Evolutionary conservation across 331 rosid genomes (phyloP), one percentile per base, ranked within the genome.

Genomic region (Arachis monticola): DNA sequence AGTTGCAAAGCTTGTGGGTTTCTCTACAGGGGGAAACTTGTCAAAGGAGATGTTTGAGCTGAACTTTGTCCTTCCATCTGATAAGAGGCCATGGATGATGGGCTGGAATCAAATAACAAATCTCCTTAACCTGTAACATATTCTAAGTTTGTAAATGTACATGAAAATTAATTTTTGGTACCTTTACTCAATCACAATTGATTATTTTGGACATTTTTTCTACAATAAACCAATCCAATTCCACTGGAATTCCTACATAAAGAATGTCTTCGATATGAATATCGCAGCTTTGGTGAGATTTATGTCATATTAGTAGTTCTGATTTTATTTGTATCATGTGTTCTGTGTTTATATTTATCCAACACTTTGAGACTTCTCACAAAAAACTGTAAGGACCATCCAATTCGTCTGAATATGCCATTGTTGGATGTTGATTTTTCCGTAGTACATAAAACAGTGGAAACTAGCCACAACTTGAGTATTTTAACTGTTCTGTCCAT

Each of bases 11-110:
- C 98, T 95, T 67, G 99, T 95, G 8, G 98, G 98, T 30, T 92
- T 95, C 81, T 67, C 93, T 38, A 97, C 87, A 84, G 87, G 96
- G 31, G 96, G 99, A 5, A 92, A 92, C 87, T 67, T 95, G 91
- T 92, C 99, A 42, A 90, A 79, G 82, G 99, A 95, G 86, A 92
- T 95, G 99, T 95, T 95, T 76, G 97, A 92, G 78, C 96, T 95
- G 75, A 95, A 90, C 69, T 92, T 95, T 45, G 98, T 72, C 35
- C 92, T 82, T 81, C 98, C 99, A 53, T 90, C 97, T 58, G 99
- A 90, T 64, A 92, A 72, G 83, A 87, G 97, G 85, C 87, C 96
- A 45, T 95, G 99, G 99, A 75, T 87, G 48, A 57, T 76, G 88
- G 98, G 92, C 57, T 95, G 97, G 99, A 95, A 92, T 84, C 96